A percentile compares a stretch with the other conserved stretches of the same genome.
Conservation (phyloP, 2,329 filamentous ascomycete genomes). For the Xylariaceae sp. region DNA sequence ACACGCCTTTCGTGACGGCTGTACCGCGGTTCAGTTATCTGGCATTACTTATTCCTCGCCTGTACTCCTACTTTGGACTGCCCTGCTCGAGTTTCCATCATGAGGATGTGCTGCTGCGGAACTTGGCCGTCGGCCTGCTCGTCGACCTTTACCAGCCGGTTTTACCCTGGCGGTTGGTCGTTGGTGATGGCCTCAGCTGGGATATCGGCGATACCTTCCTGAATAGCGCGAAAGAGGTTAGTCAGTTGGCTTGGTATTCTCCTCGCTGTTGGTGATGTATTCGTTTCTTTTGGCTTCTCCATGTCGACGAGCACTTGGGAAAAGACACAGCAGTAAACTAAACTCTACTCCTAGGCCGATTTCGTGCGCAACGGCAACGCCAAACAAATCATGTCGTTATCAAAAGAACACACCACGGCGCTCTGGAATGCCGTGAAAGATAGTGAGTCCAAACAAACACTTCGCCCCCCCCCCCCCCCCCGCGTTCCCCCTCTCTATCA, state of each 20-base stretch:
- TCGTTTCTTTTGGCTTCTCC: background rate
- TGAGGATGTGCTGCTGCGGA: slow-evolving; percentile 32
- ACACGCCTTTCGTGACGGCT: slow-evolving; percentile 46
- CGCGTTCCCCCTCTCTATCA: no score
- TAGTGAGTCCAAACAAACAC: slow-evolving; percentile 42
- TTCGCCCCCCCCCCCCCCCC: background rate
- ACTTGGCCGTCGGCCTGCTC: slow-evolving; percentile 34
- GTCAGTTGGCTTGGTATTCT: slow-evolving; percentile 15
- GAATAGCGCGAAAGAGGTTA: slow-evolving; percentile 58
- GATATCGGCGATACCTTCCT: slow-evolving; percentile 58
- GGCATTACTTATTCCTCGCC: slow-evolving; percentile 50
- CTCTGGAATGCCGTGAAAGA: slow-evolving; percentile 77
- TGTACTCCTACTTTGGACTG: slow-evolving; percentile 47
- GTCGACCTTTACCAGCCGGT: slow-evolving; percentile 51
- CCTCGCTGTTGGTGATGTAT: background rate
- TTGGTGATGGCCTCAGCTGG: slow-evolving; percentile 51
- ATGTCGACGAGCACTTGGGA: background rate
- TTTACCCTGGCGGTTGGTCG: slow-evolving; percentile 51
- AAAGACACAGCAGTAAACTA: background rate
- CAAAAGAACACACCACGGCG: slow-evolving; percentile 73
- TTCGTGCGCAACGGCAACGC: slow-evolving; percentile 83
- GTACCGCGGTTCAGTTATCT: slow-evolving; percentile 57
- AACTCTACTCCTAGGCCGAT: slow-evolving; percentile 53
- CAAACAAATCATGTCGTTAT: slow-evolving; percentile 83
- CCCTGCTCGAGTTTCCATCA: slow-evolving; percentile 56